Evolutionary conservation across 441 rosid genomes (phyloP), one percentile per base, ranked within the genome.

Genomic region (Pelargonium australe): DNA sequence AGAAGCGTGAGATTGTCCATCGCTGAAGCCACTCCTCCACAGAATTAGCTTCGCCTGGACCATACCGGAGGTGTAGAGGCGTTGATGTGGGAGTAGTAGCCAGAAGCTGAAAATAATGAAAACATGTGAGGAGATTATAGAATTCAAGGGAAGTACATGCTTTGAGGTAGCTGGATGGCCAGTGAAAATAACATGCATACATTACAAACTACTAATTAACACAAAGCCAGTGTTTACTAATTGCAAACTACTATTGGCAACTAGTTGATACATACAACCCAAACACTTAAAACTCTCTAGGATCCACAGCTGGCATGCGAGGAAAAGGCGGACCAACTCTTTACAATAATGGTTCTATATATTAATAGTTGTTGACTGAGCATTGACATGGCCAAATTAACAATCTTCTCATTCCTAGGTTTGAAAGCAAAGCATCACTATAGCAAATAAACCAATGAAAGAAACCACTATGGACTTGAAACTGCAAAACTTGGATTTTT

Each of bases 11-110:
- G 4, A 44, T 80, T 43, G 92, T 83, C 97, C 98, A 94, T 66
- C 96, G 90, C 71, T 75, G 84, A 64, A 89, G 82, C 98, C 98
- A 94, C 68, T 78, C 79, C 78, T 63, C 67, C 25, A 84, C 76
- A 9, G 87, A 87, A 78, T 91, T 89, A 60, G 88, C 85, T 58
- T 91, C 90, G 68, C 79, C 85, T n/a, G 73, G 72, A 70, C 71
- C 80, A 71, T 81, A 86, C 23, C 81, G 85, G 57, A 87, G 78
- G 74, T 40, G 74, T 57, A 87, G 82, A 71, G 92, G 89, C 68
- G 55, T 66, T 57, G 72, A 68, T 53, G 71, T 67, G 53, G 83
- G 80, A 31, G 86, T 79, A 7, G 86, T 79, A 80, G 75, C 80
- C 79, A 94, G 72, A 79, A 94, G 87, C 98, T 92, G 84, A 66